phyloP scores from a whole-genome alignment of 495 filamentous ascomycete species.

The Daldinia caldariorum region DNA sequence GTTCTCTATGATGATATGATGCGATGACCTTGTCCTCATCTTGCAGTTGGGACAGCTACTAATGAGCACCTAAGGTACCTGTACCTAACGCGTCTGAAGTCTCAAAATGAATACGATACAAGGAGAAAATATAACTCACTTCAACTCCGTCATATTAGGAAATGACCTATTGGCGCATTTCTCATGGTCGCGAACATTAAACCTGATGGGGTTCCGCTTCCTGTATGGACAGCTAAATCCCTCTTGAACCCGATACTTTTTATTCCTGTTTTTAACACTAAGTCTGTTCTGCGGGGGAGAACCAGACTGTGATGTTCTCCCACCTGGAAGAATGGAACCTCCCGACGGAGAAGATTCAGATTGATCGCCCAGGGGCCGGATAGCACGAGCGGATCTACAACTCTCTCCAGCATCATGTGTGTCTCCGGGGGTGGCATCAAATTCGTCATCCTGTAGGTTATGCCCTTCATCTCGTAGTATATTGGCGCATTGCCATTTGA shows the following conservation, averaged over 20 bases:
- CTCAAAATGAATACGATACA: background rate
- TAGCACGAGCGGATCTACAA: no score
- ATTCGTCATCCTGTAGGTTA: background rate
- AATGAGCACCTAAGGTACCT: no score
- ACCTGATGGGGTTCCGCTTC: slow-evolving; percentile 52
- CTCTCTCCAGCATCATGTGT: no score
- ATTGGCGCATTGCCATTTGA: slow-evolving; percentile 11
- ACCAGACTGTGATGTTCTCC: background rate
- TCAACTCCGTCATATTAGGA: slow-evolving; percentile 44
- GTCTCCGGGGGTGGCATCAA: background rate
- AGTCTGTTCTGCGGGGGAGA: slow-evolving; percentile 5
- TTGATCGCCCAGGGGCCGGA: no score
- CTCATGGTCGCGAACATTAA: slow-evolving; percentile 50
- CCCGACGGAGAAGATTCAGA: no score
- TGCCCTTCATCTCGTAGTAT: slow-evolving; percentile 25
- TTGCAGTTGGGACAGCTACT: no score
- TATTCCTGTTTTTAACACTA: slow-evolving; percentile 4
- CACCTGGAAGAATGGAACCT: no score
- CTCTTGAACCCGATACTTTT: slow-evolving; percentile 5
- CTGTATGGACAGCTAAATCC: slow-evolving; percentile 51
- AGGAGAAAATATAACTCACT: slow-evolving; percentile 39
- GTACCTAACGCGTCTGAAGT: no score
- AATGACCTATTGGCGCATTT: slow-evolving; percentile 45
- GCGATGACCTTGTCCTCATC: no score
- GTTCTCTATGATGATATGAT: background rate